Base-by-base conservation (phyloP, 805 yeast genomes). In the Sungouiozyma intestinalis region DNA sequence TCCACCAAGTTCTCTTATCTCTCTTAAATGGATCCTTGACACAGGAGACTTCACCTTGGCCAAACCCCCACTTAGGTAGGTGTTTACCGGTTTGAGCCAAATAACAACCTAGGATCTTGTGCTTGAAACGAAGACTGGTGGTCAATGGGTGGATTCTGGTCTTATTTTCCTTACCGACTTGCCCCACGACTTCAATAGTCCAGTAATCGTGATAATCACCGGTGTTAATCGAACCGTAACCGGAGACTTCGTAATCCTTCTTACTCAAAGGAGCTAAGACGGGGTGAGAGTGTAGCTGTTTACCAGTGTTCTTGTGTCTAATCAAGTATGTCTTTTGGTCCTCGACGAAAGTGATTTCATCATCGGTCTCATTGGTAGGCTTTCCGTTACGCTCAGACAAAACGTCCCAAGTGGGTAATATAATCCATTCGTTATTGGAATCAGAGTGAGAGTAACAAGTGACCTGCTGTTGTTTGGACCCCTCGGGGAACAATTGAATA, bases 371-470 rank as follows among this genome's bases (percentile, higher is more conserved):
- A 11, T 24, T 6, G 29, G 52, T 54, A 29, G 38, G 40, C 5
- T 38, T 32, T 13, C 35, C 50, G 20, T 54, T 54, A 42, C 46
- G 43, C 46, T 53, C 57, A 18, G 52, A 38, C 8, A 47, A 54
- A n/a, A 49, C 43, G 8, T 66, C 72, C 59, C 83, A 69, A 21
- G 69, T 71, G 53, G 77, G 71, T 52, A 80, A 80, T 50, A 86
- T 68, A 16, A 71, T 52, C 83, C 95, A 88, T 42, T 83, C 76
- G 60, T 90, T 92, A 64, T 92, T 90, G 42, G 72, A 66, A 60
- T 92, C 97, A 58, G 85, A 85, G 63, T 79, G 86, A 19, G 90
- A 85, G 59, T 92, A 92, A 8, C 92, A 83, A 27, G 98, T 92
- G 40, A 92, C 73, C 64, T 92, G 99, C 62, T 88, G 97, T 64